Evolutionary conservation across 2,329 filamentous ascomycete genomes (phyloP).

Genomic region (Epichloe baconii): DNA sequence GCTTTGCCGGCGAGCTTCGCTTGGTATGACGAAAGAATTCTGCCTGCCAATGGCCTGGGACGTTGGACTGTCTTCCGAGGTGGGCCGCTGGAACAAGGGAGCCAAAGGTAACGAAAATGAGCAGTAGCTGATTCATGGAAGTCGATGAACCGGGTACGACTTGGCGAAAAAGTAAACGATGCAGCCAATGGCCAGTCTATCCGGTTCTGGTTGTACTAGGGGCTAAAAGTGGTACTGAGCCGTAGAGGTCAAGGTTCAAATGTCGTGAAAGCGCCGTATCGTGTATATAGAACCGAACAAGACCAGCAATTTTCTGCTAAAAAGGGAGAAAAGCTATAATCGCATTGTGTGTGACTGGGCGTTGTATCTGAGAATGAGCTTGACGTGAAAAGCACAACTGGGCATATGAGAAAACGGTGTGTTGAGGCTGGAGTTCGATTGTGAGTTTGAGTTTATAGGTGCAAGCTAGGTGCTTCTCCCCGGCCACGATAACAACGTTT

Average conservation of each 20-base stretch:
- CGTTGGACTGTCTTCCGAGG: conserved; percentile 7
- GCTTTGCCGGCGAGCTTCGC: conserved; percentile 13
- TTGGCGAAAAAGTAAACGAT: background rate
- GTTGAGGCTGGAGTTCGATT: background rate
- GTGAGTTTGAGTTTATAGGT: background rate
- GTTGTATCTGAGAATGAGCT: background rate
- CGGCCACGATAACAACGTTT: background rate
- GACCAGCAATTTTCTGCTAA: background rate
- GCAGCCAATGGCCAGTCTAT: background rate
- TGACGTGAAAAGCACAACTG: background rate
- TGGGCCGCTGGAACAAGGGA: conserved; percentile 9
- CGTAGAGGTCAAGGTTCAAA: background rate
- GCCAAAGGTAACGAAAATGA: conserved; percentile 11
- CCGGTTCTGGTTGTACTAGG: background rate
- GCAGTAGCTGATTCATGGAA: conserved; percentile 12
- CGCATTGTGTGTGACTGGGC: background rate
- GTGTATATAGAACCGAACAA: background rate
- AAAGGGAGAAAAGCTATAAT: background rate
- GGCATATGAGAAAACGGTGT: background rate
- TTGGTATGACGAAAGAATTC: conserved; percentile 15
- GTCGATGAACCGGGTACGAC: background rate
- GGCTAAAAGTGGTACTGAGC: background rate
- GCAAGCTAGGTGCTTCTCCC: background rate
- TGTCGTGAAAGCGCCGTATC: background rate
- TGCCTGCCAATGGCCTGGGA: conserved; percentile 14